Evolutionary conservation across 2,329 filamentous ascomycete species (phyloP), one percentile per base, ranked within the genome.

Genomic region (Aureobasidium sp.): DNA sequence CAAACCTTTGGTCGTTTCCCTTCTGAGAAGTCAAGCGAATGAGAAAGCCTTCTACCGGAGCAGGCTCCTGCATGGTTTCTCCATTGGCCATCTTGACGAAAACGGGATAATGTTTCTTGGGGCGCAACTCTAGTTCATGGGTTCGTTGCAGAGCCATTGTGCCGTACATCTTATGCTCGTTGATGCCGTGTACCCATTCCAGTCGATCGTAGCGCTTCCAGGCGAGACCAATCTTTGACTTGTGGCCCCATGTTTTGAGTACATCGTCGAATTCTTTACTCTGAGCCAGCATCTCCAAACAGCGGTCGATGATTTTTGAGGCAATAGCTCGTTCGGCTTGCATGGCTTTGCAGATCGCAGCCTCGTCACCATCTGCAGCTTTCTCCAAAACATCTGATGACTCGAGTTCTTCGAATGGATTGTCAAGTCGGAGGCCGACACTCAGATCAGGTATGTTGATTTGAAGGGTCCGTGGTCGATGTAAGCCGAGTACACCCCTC

Each of bases 181-280:
- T 85, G 11, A 77, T 76, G 14, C 85, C 85, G 69, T 86, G 80
- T 5, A 88, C 77, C 85, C 85, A 88, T 72, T 88, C 85, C 14
- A 88, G 74, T 29, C 85, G 79, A 67, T 88, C 85, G 68, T 88
- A 88, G 49, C 85, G 78, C 71, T 85, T 86, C 85, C 85, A 88
- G 4, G 84, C 85, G 50, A 88, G 77, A 3, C 85, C 85, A 69
- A 88, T 83, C 32, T 81, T 81, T 62, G 83, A 79, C 27, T 79
- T 74, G 55, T 78, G 78, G 4, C 78, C 76, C 85, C 85, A 88
- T n/a, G 76, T 70, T 39, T 81, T 77, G 13, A 87, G 68, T 2
- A 88, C 78, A 51, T 84, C 78, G 7, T 77, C 73, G 83, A 84
- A 88, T 67, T 87, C 83, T 0, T 79, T 74, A 37, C 79, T 77